phyloP scores from a whole-genome alignment of 306 rosid species.

The Arachis hypogaea region DNA sequence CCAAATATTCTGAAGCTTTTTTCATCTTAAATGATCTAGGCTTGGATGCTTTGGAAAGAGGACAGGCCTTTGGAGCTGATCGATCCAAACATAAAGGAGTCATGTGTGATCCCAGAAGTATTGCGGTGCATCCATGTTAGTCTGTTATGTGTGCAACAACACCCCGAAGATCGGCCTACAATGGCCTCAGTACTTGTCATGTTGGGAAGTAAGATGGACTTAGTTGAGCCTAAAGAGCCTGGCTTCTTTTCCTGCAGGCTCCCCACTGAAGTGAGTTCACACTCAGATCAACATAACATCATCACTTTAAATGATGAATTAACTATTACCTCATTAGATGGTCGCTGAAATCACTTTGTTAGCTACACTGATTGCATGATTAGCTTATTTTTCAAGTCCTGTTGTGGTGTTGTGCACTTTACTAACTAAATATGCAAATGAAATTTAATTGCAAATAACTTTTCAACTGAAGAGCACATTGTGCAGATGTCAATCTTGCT shows the following conservation, averaged over 20 bases:
- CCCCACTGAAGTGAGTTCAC: background rate
- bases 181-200: background rate
- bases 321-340: background rate
- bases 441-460: no score
- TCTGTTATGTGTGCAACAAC: conserved; percentile 20
- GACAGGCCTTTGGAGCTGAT: background rate
- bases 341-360: background rate
- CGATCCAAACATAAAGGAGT: background rate
- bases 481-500: background rate
- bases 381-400: no score
- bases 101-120: background rate
- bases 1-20: no score
- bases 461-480: background rate
- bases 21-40: background rate
- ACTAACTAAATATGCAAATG: no score
- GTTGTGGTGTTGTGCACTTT: background rate
- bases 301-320: background rate
- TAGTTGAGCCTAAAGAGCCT: background rate
- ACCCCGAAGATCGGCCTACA: background rate
- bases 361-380: background rate
- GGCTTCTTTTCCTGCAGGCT: background rate
- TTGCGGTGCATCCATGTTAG: conserved; percentile 21
- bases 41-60: conserved; percentile 23
- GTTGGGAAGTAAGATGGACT: background rate
- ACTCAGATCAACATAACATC: background rate